These are phyloP conservation scores for Myxozyma vanderwaltii DNA, from an alignment of 805 yeast genomes.

Conservation along the genomic window DNA sequence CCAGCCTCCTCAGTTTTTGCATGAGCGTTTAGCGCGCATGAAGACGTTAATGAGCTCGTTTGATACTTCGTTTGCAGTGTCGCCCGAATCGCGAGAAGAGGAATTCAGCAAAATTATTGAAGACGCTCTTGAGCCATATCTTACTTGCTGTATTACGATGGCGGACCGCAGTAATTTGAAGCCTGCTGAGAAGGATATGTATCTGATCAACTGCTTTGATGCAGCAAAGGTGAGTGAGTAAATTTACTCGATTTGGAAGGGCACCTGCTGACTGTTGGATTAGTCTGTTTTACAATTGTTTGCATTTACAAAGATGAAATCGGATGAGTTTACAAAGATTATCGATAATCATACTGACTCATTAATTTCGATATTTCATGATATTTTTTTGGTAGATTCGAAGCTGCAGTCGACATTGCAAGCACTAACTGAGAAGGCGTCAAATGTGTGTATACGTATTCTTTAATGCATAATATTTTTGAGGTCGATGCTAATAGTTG, in stretches of 20 bases:
- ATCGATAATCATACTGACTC: not conserved
- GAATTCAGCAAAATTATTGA: conserved; percentile 38
- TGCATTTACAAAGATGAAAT: conserved; percentile 25
- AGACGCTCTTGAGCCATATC: conserved; percentile 41
- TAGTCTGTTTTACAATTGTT: conserved; percentile 23
- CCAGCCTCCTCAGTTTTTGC: conserved; percentile 82
- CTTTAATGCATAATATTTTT: too few species aligned
- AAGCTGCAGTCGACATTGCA: conserved; percentile 9
- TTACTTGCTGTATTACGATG: conserved; percentile 39
- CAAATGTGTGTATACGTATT: conserved; percentile 9
- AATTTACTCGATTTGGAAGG: conserved; percentile 1
- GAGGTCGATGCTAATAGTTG: not conserved
- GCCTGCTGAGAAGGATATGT: conserved; percentile 41
- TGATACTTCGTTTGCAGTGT: conserved; percentile 40
- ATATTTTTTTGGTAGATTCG: conserved; percentile 22
- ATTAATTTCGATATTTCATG: conserved; percentile 16
- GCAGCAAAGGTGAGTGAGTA: conserved; percentile 37
- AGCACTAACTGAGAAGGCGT: conserved; percentile 17
- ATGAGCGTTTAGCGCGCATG: conserved; percentile 63
- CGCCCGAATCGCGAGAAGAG: conserved; percentile 25
- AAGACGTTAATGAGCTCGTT: conserved; percentile 57
- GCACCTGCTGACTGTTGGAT: not conserved
- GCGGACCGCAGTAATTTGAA: conserved; percentile 31
- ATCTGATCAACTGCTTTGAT: conserved; percentile 44
- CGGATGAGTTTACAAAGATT: conserved; percentile 13